Evolutionary conservation across 192 early-diverging fungal species (phyloP).

Genomic region (Podila epicladia): DNA sequence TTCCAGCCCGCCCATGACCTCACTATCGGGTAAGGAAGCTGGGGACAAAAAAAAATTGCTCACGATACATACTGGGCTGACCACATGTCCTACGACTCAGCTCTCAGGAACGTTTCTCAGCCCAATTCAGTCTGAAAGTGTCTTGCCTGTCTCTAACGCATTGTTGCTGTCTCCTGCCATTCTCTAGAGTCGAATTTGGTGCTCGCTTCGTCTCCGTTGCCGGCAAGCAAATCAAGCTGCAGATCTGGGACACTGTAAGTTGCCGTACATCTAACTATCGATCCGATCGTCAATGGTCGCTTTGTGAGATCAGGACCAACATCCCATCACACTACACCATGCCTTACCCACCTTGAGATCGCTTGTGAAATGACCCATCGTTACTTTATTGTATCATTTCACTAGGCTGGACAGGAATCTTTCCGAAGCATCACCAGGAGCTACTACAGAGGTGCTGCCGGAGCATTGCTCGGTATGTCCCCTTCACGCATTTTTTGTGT

Average conservation of each 20-base stretch:
- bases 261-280: too few relatives aligned
- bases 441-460: conserved; percentile 85
- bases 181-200: conserved; percentile 78
- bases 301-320: too few relatives aligned
- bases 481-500: background rate
- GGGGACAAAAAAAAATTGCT: too few relatives aligned
- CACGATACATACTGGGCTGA: too few relatives aligned
- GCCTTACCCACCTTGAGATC: background rate
- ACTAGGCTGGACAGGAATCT: conserved; percentile 82
- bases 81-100: too few relatives aligned
- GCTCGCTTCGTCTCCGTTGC: conserved; percentile 80
- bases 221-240: conserved; percentile 87
- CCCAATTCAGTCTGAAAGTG: background rate
- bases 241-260: conserved; percentile 95
- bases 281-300: too few relatives aligned
- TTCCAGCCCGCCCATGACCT: conserved; percentile 85
- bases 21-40: conserved; percentile 73
- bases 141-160: background rate
- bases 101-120: too few relatives aligned
- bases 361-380: conserved; percentile 50
- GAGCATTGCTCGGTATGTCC: conserved; percentile 71
- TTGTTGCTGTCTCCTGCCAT: background rate
- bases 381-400: conserved; percentile 24
- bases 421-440: conserved; percentile 87
- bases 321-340: too few relatives aligned